A percentile compares a stretch with the other conserved stretches of the same genome.
Evolutionary conservation across 305 asterid genomes (phyloP).

Genomic region (Lippia alba): DNA sequence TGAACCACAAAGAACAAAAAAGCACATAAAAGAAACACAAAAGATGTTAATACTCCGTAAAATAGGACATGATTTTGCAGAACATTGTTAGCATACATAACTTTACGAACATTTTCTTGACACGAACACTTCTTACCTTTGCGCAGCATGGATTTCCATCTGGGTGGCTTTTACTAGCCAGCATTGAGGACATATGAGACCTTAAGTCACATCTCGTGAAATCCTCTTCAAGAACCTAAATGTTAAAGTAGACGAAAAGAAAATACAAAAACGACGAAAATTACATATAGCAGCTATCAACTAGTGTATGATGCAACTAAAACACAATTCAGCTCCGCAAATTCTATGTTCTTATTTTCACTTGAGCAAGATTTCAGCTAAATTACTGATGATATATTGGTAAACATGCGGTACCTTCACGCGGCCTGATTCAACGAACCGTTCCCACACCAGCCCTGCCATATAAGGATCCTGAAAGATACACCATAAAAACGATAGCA

Average conservation of each 20-base stretch:
- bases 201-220: slow-evolving; percentile 76
- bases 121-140: slow-evolving; percentile 56
- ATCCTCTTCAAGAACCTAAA: slow-evolving; percentile 90
- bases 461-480: slow-evolving; percentile 80
- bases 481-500: slow-evolving; percentile 16
- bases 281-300: neutral
- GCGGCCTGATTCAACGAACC: slow-evolving; percentile 58
- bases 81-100: neutral
- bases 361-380: neutral
- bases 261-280: slow-evolving; percentile 10
- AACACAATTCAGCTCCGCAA: neutral
- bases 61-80: neutral
- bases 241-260: slow-evolving; percentile 14
- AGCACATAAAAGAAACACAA: neutral
- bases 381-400: neutral
- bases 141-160: slow-evolving; percentile 49
- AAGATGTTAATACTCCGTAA: neutral
- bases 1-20: slow-evolving; percentile 36
- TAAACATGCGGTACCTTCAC: slow-evolving; percentile 60
- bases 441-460: slow-evolving; percentile 82
- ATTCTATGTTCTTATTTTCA: neutral
- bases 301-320: slow-evolving; percentile 14
- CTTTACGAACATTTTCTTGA: neutral
- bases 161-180: slow-evolving; percentile 42
- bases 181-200: slow-evolving; percentile 71